These are phyloP conservation scores for Corrigiola litoralis DNA, from an alignment of 179 eudicot genomes.

Conservation along the genomic window DNA sequence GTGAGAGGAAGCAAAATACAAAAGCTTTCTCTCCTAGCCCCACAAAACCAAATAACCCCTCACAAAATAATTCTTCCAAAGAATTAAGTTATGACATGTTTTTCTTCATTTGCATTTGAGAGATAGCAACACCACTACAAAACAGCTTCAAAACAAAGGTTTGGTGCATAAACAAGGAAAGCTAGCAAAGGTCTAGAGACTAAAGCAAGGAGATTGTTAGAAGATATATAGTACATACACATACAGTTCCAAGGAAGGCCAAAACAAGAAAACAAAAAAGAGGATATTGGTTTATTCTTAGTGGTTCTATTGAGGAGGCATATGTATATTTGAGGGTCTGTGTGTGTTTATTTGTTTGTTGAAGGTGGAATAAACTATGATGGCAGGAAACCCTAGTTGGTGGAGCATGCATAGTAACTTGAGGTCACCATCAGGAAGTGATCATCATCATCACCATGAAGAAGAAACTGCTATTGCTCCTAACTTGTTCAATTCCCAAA, in stretches of 20 bases:
- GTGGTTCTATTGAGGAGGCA: not conserved
- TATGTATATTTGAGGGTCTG: conserved; percentile 8
- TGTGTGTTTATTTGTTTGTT: not conserved
- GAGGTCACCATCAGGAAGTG: conserved; percentile 31
- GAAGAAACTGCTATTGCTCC: conserved; percentile 16
- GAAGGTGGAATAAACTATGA: conserved; percentile 37
- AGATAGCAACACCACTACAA: conserved; percentile 37
- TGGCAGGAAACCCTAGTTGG: conserved; percentile 88
- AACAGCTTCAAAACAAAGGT: conserved; percentile 28
- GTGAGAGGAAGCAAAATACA: conserved; percentile 23
- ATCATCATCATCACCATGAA: conserved; percentile 26
- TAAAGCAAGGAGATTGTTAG: conserved; percentile 10
- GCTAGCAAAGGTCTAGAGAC: conserved; percentile 24
- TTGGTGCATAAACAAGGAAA: conserved; percentile 42
- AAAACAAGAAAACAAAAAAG: not conserved
- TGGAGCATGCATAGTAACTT: conserved; percentile 63
- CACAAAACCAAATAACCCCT: conserved; percentile 31
- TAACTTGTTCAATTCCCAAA: conserved; percentile 33
- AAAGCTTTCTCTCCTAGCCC: conserved; percentile 36
- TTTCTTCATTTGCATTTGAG: not conserved
- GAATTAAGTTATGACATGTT: conserved; percentile 30
- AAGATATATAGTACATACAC: not conserved
- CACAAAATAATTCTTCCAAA: conserved; percentile 23
- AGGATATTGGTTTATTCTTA: not conserved
- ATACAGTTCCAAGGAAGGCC: not conserved